Conservation (phyloP, 805 yeast species). For the Yarrowia sp. region DNA sequence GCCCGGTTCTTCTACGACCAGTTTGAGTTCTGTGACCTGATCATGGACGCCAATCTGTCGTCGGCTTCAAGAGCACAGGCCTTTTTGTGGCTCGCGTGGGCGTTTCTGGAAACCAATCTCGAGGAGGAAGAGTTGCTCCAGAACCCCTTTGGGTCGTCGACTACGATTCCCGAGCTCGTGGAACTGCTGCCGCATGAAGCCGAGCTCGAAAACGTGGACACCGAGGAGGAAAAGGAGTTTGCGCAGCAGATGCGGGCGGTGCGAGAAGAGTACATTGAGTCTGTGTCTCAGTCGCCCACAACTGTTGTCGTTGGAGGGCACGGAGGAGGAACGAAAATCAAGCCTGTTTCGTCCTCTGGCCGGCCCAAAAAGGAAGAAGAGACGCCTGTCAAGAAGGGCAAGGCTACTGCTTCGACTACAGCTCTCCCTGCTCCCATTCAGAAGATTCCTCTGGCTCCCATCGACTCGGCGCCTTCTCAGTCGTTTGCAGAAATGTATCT, state of each 20-base stretch:
- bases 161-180: constrained; percentile 42
- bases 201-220: constrained; percentile 44
- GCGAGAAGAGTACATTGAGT: constrained; percentile 40
- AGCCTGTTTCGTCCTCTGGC: not conserved
- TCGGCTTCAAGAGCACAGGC: constrained; percentile 67
- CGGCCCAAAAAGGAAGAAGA: constrained; percentile 12
- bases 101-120: constrained; percentile 72
- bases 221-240: constrained; percentile 44
- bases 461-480: not conserved
- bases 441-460: not conserved
- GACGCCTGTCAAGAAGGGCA: constrained; percentile 13
- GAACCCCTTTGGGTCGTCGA: constrained; percentile 59
- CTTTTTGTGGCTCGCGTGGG: constrained; percentile 79
- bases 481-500: constrained; percentile 17
- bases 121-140: constrained; percentile 46
- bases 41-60: constrained; percentile 57
- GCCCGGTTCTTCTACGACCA: constrained; percentile 40
- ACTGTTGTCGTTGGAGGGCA: constrained; percentile 10
- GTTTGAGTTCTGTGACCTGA: constrained; percentile 66
- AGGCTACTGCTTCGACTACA: not conserved
- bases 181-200: constrained; percentile 34
- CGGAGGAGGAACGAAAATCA: constrained; percentile 16
- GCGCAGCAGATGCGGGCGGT: constrained; percentile 44
- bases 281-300: constrained; percentile 23
- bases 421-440: not conserved